Percentiles rank a stretch among this genome's conserved stretches.
These are phyloP conservation scores for Ustilago sp. DNA, from an alignment of 1,284 basidiomycete genomes.

Conservation along the genomic window DNA sequence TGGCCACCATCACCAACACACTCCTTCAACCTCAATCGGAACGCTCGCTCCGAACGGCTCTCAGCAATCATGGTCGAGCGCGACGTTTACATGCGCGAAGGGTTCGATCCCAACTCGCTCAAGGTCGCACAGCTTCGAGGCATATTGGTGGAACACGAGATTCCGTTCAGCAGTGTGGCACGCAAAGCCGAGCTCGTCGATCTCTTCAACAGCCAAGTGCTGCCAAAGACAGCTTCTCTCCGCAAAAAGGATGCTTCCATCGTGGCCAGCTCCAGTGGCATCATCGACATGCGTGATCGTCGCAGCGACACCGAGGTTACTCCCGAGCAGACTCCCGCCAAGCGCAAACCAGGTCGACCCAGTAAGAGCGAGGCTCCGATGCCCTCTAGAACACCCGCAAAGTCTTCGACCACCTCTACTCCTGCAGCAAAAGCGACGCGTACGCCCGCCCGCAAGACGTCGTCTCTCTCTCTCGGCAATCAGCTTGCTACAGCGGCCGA, in stretches of 20 bases:
- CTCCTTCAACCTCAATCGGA: neutral
- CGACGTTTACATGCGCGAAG: constrained; percentile 79
- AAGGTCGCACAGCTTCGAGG: constrained; percentile 85
- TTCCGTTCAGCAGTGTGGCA: constrained; percentile 80
- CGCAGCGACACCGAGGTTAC: constrained; percentile 13
- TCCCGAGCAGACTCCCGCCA: constrained; percentile 37
- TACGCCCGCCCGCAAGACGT: constrained; percentile 40
- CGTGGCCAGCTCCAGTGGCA: constrained; percentile 60
- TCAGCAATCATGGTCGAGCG: constrained; percentile 36
- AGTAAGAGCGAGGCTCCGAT: constrained; percentile 43
- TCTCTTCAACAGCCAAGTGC: constrained; percentile 76
- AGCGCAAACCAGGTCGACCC: constrained; percentile 44
- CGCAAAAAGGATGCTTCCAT: constrained; percentile 76
- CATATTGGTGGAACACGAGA: constrained; percentile 83
- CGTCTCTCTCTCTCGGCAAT: constrained; percentile 28
- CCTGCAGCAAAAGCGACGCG: constrained; percentile 4
- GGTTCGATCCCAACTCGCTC: constrained; percentile 82
- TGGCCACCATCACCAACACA: constrained; percentile 11
- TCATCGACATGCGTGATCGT: constrained; percentile 70
- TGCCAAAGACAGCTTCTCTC: constrained; percentile 37
- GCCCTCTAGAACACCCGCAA: constrained; percentile 20
- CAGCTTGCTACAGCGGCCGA: constrained; percentile 19
- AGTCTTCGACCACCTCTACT: constrained; percentile 7
- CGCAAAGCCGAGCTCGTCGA: constrained; percentile 87
- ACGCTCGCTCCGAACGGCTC: too few relatives aligned